phyloP scores from a whole-genome alignment of 2,329 filamentous ascomycete genomes.

The Plenodomus biglobosus region DNA sequence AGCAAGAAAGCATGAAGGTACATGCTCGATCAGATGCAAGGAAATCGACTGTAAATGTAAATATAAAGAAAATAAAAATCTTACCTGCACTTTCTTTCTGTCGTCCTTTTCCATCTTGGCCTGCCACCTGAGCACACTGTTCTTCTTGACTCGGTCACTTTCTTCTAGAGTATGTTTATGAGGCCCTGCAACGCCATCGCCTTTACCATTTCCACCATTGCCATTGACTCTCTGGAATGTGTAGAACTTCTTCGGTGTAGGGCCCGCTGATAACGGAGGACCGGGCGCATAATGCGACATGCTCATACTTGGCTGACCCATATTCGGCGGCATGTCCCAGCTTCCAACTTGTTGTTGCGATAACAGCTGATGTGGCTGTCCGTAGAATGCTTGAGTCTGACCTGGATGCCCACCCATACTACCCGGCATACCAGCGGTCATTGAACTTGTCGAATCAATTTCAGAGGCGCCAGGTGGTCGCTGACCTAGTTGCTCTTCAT shows the following conservation, averaged over 20 bases:
- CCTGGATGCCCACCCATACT: slow-evolving; percentile 2
- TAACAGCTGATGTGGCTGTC: slow-evolving; percentile 15
- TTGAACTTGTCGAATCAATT: slow-evolving; percentile 9
- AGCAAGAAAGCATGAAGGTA: slow-evolving; percentile 1
- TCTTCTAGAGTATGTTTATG: slow-evolving; percentile 73
- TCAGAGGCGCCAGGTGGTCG: slow-evolving; percentile 23
- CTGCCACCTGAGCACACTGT: slow-evolving; percentile 68
- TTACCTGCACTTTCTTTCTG: slow-evolving; percentile 57
- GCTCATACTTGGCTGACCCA: slow-evolving; percentile 15
- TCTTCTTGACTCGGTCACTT: slow-evolving; percentile 80
- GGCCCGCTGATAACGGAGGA: slow-evolving; percentile 4
- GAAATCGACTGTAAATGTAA: neutral
- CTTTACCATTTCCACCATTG: slow-evolving; percentile 71
- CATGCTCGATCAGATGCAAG: neutral
- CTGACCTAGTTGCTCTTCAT: slow-evolving; percentile 38
- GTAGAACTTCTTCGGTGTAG: slow-evolving; percentile 51
- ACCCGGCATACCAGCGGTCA: slow-evolving; percentile 4
- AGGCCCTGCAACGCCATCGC: slow-evolving; percentile 68
- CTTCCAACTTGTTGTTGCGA: slow-evolving; percentile 15
- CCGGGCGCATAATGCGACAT: slow-evolving; percentile 17
- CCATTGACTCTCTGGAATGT: slow-evolving; percentile 78
- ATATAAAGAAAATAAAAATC: slow-evolving; percentile 2
- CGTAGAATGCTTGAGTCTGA: slow-evolving; percentile 27
- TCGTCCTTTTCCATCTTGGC: slow-evolving; percentile 64
- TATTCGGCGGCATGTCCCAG: slow-evolving; percentile 31